Percentiles rank a stretch among this genome's conserved stretches.
Conservation (phyloP, 371 early-diverging fungal species). For the Coemansia sp. region DNA sequence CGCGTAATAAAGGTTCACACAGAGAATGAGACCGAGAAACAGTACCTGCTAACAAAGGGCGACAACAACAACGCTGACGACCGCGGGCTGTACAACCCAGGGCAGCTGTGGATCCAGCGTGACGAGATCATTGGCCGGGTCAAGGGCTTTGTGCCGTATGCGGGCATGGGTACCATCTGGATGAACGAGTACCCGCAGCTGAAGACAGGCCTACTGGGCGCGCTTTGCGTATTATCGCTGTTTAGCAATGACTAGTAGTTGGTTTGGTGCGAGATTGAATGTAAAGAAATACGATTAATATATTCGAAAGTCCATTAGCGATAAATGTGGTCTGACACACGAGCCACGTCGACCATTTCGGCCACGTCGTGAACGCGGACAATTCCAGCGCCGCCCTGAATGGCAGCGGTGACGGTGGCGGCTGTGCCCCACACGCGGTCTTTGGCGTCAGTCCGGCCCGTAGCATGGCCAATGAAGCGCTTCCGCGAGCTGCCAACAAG, state of each 20-base stretch:
- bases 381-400: constrained; percentile 83
- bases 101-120: constrained; percentile 87
- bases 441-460: constrained; percentile 68
- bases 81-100: constrained; percentile 84
- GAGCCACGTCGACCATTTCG: constrained; percentile 84
- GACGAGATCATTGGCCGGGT: constrained; percentile 90
- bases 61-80: constrained; percentile 97
- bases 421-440: constrained; percentile 90
- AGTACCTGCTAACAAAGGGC: constrained; percentile 95
- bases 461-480: constrained; percentile 78
- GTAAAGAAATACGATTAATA: background rate
- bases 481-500: constrained; percentile 86
- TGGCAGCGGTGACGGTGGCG: constrained; percentile 85
- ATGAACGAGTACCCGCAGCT: constrained; percentile 94
- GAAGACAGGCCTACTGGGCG: constrained; percentile 76
- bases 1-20: constrained; percentile 90
- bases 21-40: constrained; percentile 65
- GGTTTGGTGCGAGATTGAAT: background rate
- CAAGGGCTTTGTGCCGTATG: constrained; percentile 84
- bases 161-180: constrained; percentile 95
- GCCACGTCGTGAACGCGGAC: constrained; percentile 93
- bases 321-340: constrained; percentile 80
- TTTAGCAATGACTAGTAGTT: constrained; percentile 43
- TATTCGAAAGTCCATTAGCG: constrained; percentile 25
- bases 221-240: constrained; percentile 63